Evolutionary conservation across 2,329 filamentous ascomycete species (phyloP).

Genomic region (Dothistroma pini): DNA sequence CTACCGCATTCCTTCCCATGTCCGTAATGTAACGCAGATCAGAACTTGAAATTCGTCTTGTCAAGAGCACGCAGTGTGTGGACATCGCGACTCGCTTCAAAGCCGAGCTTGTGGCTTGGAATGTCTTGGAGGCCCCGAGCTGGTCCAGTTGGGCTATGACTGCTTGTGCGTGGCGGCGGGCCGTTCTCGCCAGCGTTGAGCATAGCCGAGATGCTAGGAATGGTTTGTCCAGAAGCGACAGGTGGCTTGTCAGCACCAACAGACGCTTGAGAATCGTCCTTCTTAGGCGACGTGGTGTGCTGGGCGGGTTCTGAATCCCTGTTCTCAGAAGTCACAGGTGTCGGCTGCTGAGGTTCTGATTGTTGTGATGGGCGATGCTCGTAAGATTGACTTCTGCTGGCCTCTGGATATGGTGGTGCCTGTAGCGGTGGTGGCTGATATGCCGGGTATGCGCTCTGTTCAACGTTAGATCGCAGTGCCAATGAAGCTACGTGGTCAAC

Average conservation of each 20-base stretch:
- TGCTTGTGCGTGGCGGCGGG: slow-evolving; percentile 29
- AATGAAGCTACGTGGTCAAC: not conserved
- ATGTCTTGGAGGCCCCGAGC: slow-evolving; percentile 35
- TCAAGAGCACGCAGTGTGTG: slow-evolving; percentile 37
- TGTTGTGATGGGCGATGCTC: slow-evolving; percentile 12
- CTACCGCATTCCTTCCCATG: not conserved
- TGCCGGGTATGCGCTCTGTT: slow-evolving; percentile 7
- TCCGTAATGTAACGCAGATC: not conserved
- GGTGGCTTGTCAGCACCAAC: slow-evolving; percentile 31
- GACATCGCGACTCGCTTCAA: slow-evolving; percentile 36
- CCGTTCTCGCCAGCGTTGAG: slow-evolving; percentile 37
- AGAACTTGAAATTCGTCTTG: slow-evolving; percentile 35
- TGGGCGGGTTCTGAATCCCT: slow-evolving; percentile 7
- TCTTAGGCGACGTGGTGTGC: slow-evolving; percentile 17
- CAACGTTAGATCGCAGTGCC: not conserved
- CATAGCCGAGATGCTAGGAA: slow-evolving; percentile 53
- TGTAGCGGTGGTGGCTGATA: slow-evolving; percentile 24
- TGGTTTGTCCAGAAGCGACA: slow-evolving; percentile 36
- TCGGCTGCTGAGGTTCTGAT: slow-evolving; percentile 17
- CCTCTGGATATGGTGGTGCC: slow-evolving; percentile 18
- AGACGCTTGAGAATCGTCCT: slow-evolving; percentile 26
- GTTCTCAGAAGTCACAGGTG: slow-evolving; percentile 10
- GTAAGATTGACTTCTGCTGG: slow-evolving; percentile 9
- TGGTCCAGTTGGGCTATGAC: slow-evolving; percentile 30
- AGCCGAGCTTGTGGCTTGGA: slow-evolving; percentile 37